A percentile compares a stretch with the other conserved stretches of the same genome.
These are phyloP conservation scores for Penicillium expansum DNA, from an alignment of 2,329 filamentous ascomycete genomes.

Conservation along the genomic window DNA sequence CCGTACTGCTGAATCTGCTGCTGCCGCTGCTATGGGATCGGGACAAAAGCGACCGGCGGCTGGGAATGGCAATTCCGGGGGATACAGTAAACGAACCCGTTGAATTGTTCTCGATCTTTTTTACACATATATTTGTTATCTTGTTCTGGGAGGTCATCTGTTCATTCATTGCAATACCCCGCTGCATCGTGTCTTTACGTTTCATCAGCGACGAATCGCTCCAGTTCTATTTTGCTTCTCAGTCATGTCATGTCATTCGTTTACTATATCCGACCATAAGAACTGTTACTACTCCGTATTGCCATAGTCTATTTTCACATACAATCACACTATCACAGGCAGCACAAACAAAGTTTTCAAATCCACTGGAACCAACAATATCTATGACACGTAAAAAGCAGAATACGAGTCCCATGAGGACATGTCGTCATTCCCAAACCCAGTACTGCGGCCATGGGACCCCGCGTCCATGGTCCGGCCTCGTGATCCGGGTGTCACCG, in stretches of 20 bases:
- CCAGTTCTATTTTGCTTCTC: slow-evolving; percentile 4
- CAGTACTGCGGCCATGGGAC: slow-evolving; percentile 16
- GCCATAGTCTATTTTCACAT: neutral
- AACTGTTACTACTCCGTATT: neutral
- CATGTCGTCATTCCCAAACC: slow-evolving; percentile 21
- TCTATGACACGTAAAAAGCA: neutral
- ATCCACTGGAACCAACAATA: neutral
- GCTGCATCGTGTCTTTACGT: slow-evolving; percentile 17
- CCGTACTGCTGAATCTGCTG: slow-evolving; percentile 27
- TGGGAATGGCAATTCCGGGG: slow-evolving; percentile 28
- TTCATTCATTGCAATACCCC: slow-evolving; percentile 27
- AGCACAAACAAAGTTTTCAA: neutral
- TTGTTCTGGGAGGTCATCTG: slow-evolving; percentile 20
- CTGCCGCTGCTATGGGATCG: slow-evolving; percentile 9
- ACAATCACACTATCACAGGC: neutral
- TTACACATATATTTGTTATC: slow-evolving; percentile 11
- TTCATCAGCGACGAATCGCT: slow-evolving; percentile 10
- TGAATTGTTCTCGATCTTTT: slow-evolving; percentile 17
- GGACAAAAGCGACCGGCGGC: slow-evolving; percentile 36
- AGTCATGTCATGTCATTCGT: neutral
- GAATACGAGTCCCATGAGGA: neutral
- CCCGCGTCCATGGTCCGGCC: slow-evolving; percentile 11
- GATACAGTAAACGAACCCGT: slow-evolving; percentile 34
- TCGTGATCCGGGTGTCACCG: slow-evolving; percentile 4
- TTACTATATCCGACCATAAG: neutral